Base-by-base conservation (phyloP, 257 asterid genomes). In the Anisodus acutangulus region DNA sequence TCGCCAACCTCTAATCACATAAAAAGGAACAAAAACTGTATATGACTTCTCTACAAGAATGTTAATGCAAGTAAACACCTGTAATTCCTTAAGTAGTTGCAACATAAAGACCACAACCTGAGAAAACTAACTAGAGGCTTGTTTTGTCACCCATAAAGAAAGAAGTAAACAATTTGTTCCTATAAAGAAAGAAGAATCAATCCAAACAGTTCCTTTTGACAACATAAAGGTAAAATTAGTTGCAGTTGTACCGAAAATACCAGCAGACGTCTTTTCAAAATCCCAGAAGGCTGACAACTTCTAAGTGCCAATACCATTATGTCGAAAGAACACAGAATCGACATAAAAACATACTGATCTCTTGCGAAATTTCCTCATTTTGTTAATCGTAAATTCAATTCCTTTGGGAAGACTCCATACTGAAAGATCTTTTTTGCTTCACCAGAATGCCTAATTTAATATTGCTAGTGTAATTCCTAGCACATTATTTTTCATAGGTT, bases 21-120 rank as follows among this genome's bases (percentile, higher is more conserved):
- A 35, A 84, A 26, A 35, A 22, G 70, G 74, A 63, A 62, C 9
- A 59, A 31, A 82, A 15, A 15, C 15, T 55, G 72, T 31, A 26
- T 49, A 64, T 53, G 60, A 64, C 53, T 49, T 53, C 53, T 69
- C 53, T 31, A 35, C 62, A 55, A 82, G 55, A 22, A 82, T 9
- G 60, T 41, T 67, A 68, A 89, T 26, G 63, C 81, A 76, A 51
- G 63, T 51, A 49, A 76, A 26, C 45, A 76, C 39, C 15, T 76
- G 80, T 49, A 74, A 72, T 31, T 31, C 35, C 35, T 31, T 31
- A 31, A 31, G 35, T 31, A 31, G 35, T 31, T 31, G 35, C 35
- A 31, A 31, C 35, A 31, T 31, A 31, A 31, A 31, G 35, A 76
- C 47, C 62, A 76, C 13, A 76, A 76, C 59, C 47, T 76, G 47